A percentile compares a stretch with the other conserved stretches of the same genome.
Conservation (phyloP, 768 basidiomycete genomes). For the Pluteus cervinus region DNA sequence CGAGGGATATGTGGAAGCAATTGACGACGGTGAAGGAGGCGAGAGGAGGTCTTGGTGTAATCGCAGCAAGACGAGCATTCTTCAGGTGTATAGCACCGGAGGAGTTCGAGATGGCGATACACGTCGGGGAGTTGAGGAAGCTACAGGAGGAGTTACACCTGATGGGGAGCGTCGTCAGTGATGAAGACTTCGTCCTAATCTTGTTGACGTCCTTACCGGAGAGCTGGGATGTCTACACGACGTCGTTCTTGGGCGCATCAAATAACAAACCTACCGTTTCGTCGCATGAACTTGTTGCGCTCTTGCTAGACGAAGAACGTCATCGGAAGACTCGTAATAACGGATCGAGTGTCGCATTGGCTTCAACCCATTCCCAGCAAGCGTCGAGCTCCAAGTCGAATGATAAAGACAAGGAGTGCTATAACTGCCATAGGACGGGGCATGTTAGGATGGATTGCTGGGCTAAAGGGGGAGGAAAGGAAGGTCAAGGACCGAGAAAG, state of each 20-base stretch:
- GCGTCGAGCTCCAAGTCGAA: neutral
- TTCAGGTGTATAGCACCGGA: constrained; percentile 18
- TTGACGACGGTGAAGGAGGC: constrained; percentile 19
- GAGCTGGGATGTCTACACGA: constrained; percentile 19
- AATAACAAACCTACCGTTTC: neutral
- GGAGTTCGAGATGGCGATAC: constrained; percentile 19
- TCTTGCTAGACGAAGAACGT: constrained; percentile 9
- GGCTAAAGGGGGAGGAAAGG: constrained; percentile 25
- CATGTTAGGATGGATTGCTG: constrained; percentile 21
- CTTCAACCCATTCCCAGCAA: no score
- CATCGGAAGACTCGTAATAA: neutral
- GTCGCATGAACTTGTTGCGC: constrained; percentile 16
- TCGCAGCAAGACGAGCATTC: constrained; percentile 14
- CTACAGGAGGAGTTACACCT: constrained; percentile 19
- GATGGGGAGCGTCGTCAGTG: constrained; percentile 16
- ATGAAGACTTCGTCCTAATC: constrained; percentile 26
- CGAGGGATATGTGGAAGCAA: constrained; percentile 20
- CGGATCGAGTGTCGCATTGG: no score
- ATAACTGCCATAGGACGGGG: constrained; percentile 25
- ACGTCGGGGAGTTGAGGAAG: constrained; percentile 16
- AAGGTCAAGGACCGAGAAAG: constrained; percentile 24
- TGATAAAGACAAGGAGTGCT: constrained; percentile 13
- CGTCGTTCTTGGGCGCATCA: constrained; percentile 15
- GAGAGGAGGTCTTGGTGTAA: constrained; percentile 15
- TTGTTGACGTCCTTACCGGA: constrained; percentile 22